Evolutionary conservation across 495 filamentous ascomycete genomes (phyloP).

Genomic region (Tuber microsphaerosporum): DNA sequence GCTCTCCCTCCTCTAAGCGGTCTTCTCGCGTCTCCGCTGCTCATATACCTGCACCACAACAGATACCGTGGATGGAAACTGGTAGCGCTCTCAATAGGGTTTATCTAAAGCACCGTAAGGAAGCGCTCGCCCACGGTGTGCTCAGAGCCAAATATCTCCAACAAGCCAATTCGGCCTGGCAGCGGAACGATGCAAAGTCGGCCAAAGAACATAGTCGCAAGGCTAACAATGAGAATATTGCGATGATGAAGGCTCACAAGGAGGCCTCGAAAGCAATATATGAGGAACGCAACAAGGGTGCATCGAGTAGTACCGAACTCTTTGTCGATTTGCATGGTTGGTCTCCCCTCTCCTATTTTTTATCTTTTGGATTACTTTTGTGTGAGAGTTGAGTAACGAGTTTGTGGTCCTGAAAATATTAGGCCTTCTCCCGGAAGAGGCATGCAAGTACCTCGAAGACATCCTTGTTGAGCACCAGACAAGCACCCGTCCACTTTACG

Average conservation of each 20-base stretch:
- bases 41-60: slow-evolving; percentile 74
- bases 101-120: slow-evolving; percentile 86
- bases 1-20: slow-evolving; percentile 38
- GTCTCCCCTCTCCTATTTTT: not conserved
- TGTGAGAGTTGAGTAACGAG: not conserved
- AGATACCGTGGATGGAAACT: slow-evolving; percentile 95
- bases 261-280: slow-evolving; percentile 88
- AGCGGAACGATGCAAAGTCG: slow-evolving; percentile 91
- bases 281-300: slow-evolving; percentile 77
- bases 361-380: not conserved
- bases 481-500: slow-evolving; percentile 72
- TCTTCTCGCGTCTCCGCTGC: slow-evolving; percentile 43
- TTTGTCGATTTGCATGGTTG: slow-evolving; percentile 85
- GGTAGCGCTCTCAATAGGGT: slow-evolving; percentile 83
- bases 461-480: slow-evolving; percentile 74
- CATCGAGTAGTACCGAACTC: slow-evolving; percentile 57
- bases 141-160: slow-evolving; percentile 95
- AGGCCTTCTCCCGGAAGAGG: slow-evolving; percentile 89
- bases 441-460: slow-evolving; percentile 84
- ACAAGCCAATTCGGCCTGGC: slow-evolving; percentile 99
- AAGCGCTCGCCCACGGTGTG: slow-evolving; percentile 93
- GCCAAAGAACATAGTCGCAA: slow-evolving; percentile 90
- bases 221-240: slow-evolving; percentile 90
- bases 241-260: slow-evolving; percentile 94
- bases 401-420: slow-evolving; percentile 1